Base-by-base conservation (phyloP, 2,329 filamentous ascomycete genomes). In the Monosporascus sp. region DNA sequence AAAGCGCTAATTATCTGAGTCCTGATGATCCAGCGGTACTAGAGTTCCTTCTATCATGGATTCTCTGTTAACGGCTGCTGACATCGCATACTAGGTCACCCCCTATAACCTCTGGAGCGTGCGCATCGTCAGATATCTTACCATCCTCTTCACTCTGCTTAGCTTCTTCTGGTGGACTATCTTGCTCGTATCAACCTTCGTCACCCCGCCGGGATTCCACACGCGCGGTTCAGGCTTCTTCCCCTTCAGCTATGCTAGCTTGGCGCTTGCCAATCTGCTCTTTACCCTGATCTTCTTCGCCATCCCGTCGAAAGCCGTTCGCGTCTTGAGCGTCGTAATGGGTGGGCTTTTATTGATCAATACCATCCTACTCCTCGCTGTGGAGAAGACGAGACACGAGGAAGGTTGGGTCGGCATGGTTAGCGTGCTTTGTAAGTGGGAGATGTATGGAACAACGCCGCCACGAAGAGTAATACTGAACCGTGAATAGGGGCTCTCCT, bases 81-180 rank as follows among this genome's bases (percentile, higher is more conserved):
- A 60, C 3, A 44, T 15, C 25, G 22, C 41, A 31, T n/a, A 22
- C 7, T 55, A 67, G 64, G 65, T 68, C 38, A 64, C 66, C 20
- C 94, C 94, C 0, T 97, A 97, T 74, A 99, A 99, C 64, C 82
- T 97, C 38, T 96, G 91, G 87, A 90, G 85, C 54, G 88, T 99
- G 49, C 87, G 94, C 18, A 82, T 88, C 47, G 77, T 94, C 51
- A 84, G 91, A 67, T 89, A 86, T 66, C 70, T 94, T 56, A 93
- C 90, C 5, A 77, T 96, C 52, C 63, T 90, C 38, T 89, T 97
- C 65, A 77, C 93, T 20, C 70, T 84, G 50, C 67, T 92, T 62
- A 89, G 85, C 52, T 90, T 95, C 64, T 64, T 90, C n/a, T 97
- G 93, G 93, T 97, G 94, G 93, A 80, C 90, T 9, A 70, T 97